These are phyloP conservation scores for Plectranthus barbatus DNA, from an alignment of 257 asterid genomes.

Conservation along the genomic window DNA sequence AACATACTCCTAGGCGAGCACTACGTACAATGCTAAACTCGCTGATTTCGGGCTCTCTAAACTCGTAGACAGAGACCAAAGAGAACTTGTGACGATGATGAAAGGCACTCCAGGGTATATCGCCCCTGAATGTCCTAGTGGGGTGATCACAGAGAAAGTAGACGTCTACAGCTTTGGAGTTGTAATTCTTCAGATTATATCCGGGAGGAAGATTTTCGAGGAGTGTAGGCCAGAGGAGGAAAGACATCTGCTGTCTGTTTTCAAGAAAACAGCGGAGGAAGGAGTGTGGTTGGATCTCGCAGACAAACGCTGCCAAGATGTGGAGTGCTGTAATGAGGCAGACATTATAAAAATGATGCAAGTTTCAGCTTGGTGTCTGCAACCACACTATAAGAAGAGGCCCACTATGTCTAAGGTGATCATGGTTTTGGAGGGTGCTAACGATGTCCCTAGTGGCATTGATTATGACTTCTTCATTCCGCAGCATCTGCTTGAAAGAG, in stretches of 20 bases:
- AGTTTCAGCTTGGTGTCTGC: conserved; percentile 22
- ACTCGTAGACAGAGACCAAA: conserved; percentile 21
- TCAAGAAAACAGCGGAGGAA: conserved; percentile 14
- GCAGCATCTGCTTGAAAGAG: not conserved
- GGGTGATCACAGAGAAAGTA: conserved; percentile 22
- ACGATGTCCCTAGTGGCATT: not conserved
- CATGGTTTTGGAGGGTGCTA: conserved; percentile 16
- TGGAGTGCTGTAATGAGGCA: conserved; percentile 4
- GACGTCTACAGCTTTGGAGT: conserved; percentile 32
- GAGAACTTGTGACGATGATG: conserved; percentile 24
- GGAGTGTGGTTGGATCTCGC: conserved; percentile 13
- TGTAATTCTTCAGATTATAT: conserved; percentile 17
- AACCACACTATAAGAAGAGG: conserved; percentile 10
- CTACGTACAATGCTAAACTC: conserved; percentile 18
- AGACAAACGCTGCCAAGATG: not conserved
- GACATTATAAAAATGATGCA: not conserved
- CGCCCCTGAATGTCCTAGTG: conserved; percentile 23
- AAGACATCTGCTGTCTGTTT: not conserved
- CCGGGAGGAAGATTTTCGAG: conserved; percentile 21
- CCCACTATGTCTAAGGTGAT: conserved; percentile 16
- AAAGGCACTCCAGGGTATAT: conserved; percentile 29
- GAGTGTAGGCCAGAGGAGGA: conserved; percentile 15
- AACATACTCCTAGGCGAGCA: conserved; percentile 25
- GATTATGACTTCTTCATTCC: conserved; percentile 1
- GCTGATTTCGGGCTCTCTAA: conserved; percentile 27